These are phyloP conservation scores for Metschnikowia rubicola DNA, from an alignment of 805 yeast genomes.

Conservation along the genomic window DNA sequence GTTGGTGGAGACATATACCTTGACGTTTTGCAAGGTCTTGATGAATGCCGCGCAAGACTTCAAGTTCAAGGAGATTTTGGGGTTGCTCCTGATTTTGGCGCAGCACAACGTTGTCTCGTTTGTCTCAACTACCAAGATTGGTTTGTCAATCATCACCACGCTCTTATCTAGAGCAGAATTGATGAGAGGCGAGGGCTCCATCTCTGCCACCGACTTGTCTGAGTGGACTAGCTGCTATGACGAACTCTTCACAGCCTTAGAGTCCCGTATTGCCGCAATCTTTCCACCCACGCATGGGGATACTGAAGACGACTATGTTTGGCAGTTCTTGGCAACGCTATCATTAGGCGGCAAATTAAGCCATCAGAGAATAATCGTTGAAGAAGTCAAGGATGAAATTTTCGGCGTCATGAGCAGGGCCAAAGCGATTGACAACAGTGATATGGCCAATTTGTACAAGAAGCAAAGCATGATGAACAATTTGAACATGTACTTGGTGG, in stretches of 20 bases:
- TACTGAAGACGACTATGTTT: slow-evolving; percentile 68
- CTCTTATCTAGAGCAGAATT: slow-evolving; percentile 88
- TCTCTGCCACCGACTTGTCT: slow-evolving; percentile 51
- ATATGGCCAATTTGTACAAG: slow-evolving; percentile 40
- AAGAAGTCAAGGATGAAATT: slow-evolving; percentile 89
- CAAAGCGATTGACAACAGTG: slow-evolving; percentile 54
- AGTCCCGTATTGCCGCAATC: slow-evolving; percentile 69
- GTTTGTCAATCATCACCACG: slow-evolving; percentile 85
- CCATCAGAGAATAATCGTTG: slow-evolving; percentile 91
- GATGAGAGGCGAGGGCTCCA: slow-evolving; percentile 75
- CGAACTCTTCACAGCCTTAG: slow-evolving; percentile 71
- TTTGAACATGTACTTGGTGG: slow-evolving; percentile 88
- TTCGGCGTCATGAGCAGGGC: slow-evolving; percentile 84
- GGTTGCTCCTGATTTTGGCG: slow-evolving; percentile 65
- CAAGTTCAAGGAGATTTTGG: slow-evolving; percentile 73
- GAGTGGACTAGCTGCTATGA: slow-evolving; percentile 83
- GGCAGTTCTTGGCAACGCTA: slow-evolving; percentile 95
- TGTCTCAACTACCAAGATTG: slow-evolving; percentile 70
- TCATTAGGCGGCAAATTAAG: slow-evolving; percentile 86
- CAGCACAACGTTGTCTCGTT: slow-evolving; percentile 67
- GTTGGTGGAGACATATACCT: slow-evolving; percentile 73
- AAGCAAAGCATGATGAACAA: slow-evolving; percentile 65
- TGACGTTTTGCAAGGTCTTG: slow-evolving; percentile 77
- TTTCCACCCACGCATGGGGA: slow-evolving; percentile 68
- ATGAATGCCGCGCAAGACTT: slow-evolving; percentile 83